These are phyloP conservation scores for Camellia sinensis DNA, from an alignment of 148 eudicot genomes.

Conservation along the genomic window DNA sequence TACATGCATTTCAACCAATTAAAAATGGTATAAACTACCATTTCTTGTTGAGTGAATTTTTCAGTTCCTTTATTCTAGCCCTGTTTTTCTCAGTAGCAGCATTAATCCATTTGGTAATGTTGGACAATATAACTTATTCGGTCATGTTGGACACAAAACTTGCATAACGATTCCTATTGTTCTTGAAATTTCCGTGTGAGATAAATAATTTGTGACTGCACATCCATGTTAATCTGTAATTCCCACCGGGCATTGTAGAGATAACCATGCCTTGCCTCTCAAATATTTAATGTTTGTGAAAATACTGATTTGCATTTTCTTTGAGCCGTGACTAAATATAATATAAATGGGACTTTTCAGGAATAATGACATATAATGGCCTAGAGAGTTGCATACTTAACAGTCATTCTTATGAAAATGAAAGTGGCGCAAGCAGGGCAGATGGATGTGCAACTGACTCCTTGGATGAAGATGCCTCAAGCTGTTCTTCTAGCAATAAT, in stretches of 20 bases:
- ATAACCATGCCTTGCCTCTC: slow-evolving; percentile 6
- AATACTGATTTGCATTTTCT: neutral
- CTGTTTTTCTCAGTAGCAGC: neutral
- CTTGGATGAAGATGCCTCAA: slow-evolving; percentile 57
- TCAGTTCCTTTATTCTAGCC: neutral
- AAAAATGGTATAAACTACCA: neutral
- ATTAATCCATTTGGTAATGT: neutral
- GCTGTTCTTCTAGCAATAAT: slow-evolving; percentile 77
- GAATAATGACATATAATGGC: slow-evolving; percentile 75
- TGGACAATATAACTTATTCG: neutral
- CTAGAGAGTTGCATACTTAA: slow-evolving; percentile 80
- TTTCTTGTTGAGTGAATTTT: too few relatives aligned
- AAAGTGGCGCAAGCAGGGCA: slow-evolving; percentile 44
- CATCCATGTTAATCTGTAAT: neutral
- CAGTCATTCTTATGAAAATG: slow-evolving; percentile 45
- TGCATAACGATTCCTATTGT: neutral
- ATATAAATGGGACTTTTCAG: slow-evolving; percentile 37
- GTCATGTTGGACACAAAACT: neutral
- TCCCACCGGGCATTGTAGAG: neutral
- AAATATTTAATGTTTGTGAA: neutral
- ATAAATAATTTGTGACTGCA: neutral
- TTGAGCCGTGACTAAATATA: neutral
- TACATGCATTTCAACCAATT: too few relatives aligned
- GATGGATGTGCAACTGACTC: slow-evolving; percentile 49
- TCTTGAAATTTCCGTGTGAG: neutral